Evolutionary conservation across 2,329 filamentous ascomycete species (phyloP), one percentile per base, ranked within the genome.

Genomic region (Neopestalotiopsis clavispora): DNA sequence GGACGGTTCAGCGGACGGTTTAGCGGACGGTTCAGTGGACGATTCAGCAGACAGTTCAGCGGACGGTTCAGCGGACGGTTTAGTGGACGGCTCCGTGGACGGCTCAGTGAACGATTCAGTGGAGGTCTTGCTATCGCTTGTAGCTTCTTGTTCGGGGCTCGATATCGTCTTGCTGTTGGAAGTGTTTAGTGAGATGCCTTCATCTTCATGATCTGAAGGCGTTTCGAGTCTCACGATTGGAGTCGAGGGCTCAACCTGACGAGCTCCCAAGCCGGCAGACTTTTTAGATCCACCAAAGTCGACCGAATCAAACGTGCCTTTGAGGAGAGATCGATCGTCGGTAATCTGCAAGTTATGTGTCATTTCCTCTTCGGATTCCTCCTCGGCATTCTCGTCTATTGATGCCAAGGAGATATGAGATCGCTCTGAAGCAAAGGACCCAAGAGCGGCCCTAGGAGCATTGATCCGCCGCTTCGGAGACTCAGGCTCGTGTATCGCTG

Each of bases 81-180:
- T n/a, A n/a, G n/a, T n/a, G n/a, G n/a, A 28, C 23, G 23, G 23
- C 23, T 28, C 23, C 3, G 23, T 28, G 23, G 23, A 28, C 23
- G 23, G 23, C 5, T 72, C 71, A 5, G 57, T 67, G 7, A 71
- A 58, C 42, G 71, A 69, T 5, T 74, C 69, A 28, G 59, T 57
- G 57, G 69, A 32, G 17, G 59, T 64, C 10, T 60, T 61, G 34
- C n/a, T 61, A 14, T 56, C 68, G 5, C 74, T 69, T 65, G 72
- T 74, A 45, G 70, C 71, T 34, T 73, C 52, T 56, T 72, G 70
- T 10, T 17, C 56, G 32, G 61, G 40, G 20, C 20, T 23, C 40
- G 17, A 23, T 32, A 30, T 68, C 49, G 42, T 66, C 28, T n/a
- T 66, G 20, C 56, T 70, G 62, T 58, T 56, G 38, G 28, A 52